Percentiles rank a stretch among this genome's conserved stretches.
Conservation (phyloP, 2,329 filamentous ascomycete genomes). For the Magnaporthiopsis incrustans region DNA sequence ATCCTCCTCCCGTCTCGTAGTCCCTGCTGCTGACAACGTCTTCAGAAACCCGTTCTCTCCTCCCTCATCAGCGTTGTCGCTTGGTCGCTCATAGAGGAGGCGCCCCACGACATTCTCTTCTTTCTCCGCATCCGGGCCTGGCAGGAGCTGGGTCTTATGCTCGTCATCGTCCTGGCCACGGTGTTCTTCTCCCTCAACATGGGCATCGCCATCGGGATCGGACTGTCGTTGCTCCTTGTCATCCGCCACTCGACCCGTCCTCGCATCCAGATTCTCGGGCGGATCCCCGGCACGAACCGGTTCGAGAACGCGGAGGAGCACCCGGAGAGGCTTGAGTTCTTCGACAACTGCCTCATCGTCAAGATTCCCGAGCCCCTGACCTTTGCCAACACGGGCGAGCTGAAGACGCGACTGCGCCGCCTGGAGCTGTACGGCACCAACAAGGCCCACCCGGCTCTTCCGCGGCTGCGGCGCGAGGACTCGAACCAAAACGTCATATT, state of each 20-base stretch:
- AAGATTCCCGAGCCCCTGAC: conserved; percentile 97
- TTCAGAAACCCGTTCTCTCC: conserved; percentile 85
- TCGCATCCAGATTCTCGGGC: conserved; percentile 91
- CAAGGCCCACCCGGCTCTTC: conserved; percentile 77
- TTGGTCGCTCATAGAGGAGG: conserved; percentile 90
- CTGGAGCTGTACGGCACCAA: conserved; percentile 87
- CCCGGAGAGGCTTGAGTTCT: conserved; percentile 69
- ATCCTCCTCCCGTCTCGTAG: background rate
- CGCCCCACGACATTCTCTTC: conserved; percentile 84
- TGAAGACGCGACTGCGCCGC: conserved; percentile 74
- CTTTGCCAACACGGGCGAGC: conserved; percentile 90
- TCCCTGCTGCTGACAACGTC: conserved; percentile 3
- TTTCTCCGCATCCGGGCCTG: conserved; percentile 81
- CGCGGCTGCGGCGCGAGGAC: conserved; percentile 66
- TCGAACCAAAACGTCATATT: conserved; percentile 92
- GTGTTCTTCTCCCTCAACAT: conserved; percentile 92
- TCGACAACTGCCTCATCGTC: conserved; percentile 88
- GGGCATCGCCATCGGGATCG: conserved; percentile 90
- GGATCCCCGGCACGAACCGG: conserved; percentile 71
- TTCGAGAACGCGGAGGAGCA: conserved; percentile 81
- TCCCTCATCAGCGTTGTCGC: conserved; percentile 95
- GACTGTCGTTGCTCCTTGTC: conserved; percentile 80
- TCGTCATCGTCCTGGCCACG: conserved; percentile 81
- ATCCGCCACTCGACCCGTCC: conserved; percentile 86
- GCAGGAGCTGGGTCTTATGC: conserved; percentile 80